These are phyloP conservation scores for Arabis alpina DNA, from an alignment of 345 rosid genomes.

Conservation along the genomic window DNA sequence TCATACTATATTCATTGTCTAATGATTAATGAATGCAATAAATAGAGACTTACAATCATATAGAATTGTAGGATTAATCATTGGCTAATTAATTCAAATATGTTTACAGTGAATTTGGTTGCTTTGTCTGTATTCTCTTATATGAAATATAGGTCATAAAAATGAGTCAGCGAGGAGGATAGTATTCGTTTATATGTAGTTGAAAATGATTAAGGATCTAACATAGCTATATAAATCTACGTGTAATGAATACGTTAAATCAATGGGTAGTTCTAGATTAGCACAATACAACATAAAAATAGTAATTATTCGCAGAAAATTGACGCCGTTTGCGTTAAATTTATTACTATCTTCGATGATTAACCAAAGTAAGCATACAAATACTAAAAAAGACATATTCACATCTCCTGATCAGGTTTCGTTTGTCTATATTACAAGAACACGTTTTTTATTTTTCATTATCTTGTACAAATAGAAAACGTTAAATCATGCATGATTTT, in stretches of 20 bases:
- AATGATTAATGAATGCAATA: not conserved
- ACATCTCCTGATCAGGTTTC: slow-evolving; percentile 9
- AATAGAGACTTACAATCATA: not conserved
- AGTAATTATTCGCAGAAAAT: slow-evolving; percentile 16
- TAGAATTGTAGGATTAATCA: slow-evolving; percentile 6
- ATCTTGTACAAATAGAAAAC: slow-evolving; percentile 22
- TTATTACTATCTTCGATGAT: slow-evolving; percentile 10
- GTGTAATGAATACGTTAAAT: not conserved
- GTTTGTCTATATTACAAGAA: slow-evolving; percentile 10
- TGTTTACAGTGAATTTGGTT: not conserved
- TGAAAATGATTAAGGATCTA: slow-evolving; percentile 30
- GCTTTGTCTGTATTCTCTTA: slow-evolving; percentile 6
- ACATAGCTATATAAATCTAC: not conserved
- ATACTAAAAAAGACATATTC: not conserved
- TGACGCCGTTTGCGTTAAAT: slow-evolving; percentile 20
- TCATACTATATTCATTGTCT: too few relatives aligned
- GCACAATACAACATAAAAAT: not conserved
- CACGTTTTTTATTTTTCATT: slow-evolving; percentile 22
- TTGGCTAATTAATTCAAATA: slow-evolving; percentile 3
- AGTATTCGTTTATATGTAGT: slow-evolving; percentile 1
- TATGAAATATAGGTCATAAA: not conserved
- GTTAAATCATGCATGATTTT: slow-evolving; percentile 32
- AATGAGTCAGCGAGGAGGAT: not conserved
- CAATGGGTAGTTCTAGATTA: not conserved
- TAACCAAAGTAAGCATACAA: not conserved